Conservation (phyloP, 768 basidiomycete species). For the Mycena indigotica region DNA sequence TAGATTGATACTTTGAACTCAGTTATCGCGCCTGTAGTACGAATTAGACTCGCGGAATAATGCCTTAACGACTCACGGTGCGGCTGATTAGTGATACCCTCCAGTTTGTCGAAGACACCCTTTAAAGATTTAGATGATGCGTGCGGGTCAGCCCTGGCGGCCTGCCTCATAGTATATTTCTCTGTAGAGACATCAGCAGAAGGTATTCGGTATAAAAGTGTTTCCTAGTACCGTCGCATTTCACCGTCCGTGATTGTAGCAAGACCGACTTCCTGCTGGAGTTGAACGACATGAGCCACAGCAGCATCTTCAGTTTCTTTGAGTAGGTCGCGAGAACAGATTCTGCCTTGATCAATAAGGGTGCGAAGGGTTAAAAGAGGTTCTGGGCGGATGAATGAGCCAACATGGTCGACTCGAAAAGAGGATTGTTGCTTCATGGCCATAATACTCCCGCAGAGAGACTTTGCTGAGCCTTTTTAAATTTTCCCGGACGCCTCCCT, state of each 20-base stretch:
- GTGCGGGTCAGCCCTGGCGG: too few relatives aligned
- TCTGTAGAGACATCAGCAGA: too few relatives aligned
- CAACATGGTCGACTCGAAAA: conserved; percentile 60
- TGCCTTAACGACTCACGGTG: conserved; percentile 43
- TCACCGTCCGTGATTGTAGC: conserved; percentile 69
- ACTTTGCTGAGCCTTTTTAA: conserved; percentile 8
- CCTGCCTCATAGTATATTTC: conserved; percentile 63
- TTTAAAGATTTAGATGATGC: too few relatives aligned
- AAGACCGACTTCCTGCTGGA: conserved; percentile 58
- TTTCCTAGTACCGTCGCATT: conserved; percentile 45
- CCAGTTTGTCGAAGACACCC: conserved; percentile 66
- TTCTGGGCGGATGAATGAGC: conserved; percentile 59
- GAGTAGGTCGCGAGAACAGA: conserved; percentile 48
- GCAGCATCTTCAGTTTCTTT: conserved; percentile 53
- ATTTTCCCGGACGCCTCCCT: too few relatives aligned
- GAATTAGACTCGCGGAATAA: conserved; percentile 2
- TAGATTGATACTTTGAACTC: conserved; percentile 49
- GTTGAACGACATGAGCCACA: conserved; percentile 51
- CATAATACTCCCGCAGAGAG: conserved; percentile 12
- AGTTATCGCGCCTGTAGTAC: conserved; percentile 41
- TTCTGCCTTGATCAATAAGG: conserved; percentile 43
- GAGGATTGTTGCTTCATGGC: conserved; percentile 39
- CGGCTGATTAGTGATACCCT: conserved; percentile 60
- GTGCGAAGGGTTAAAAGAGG: conserved; percentile 51
- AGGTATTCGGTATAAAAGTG: too few relatives aligned